A percentile compares a stretch with the other conserved stretches of the same genome.
Evolutionary conservation across 805 yeast genomes (phyloP).

Genomic region (Dipodascopsis uninucleata): DNA sequence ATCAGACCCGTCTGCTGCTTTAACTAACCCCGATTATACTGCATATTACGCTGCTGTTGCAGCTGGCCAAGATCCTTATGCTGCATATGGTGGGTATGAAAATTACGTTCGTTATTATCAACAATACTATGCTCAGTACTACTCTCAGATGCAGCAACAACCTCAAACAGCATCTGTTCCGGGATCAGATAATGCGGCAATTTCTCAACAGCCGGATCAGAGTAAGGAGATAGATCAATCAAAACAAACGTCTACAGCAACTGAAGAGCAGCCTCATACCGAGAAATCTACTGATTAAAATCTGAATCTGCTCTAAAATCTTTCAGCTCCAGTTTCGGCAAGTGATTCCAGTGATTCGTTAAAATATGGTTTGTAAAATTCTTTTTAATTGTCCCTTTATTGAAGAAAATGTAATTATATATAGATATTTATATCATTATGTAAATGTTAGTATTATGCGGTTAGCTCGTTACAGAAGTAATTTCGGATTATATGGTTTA

Average conservation of each 20-base stretch:
- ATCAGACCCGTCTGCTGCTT: slow-evolving; percentile 10
- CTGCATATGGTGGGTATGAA: slow-evolving; percentile 32
- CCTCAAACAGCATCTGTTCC: slow-evolving; percentile 2
- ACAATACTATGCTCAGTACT: slow-evolving; percentile 28
- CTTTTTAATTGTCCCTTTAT: too few relatives aligned
- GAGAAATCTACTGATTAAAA: background rate
- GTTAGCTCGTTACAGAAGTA: too few relatives aligned
- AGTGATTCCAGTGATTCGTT: background rate
- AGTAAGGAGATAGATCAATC: background rate
- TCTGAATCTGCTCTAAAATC: background rate
- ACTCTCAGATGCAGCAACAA: slow-evolving; percentile 20
- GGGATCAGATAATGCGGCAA: too few relatives aligned
- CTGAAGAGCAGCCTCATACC: too few relatives aligned
- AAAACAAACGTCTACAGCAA: background rate
- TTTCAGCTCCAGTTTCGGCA: background rate
- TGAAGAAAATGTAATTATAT: too few relatives aligned
- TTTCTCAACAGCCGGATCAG: background rate
- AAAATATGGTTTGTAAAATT: background rate
- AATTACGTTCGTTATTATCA: slow-evolving; percentile 29
- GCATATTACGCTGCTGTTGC: slow-evolving; percentile 28
- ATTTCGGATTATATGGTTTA: too few relatives aligned
- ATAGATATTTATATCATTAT: too few relatives aligned
- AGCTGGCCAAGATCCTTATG: slow-evolving; percentile 30
- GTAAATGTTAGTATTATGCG: too few relatives aligned
- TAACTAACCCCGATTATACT: slow-evolving; percentile 23